Evolutionary conservation across 495 filamentous ascomycete genomes (phyloP).

Genomic region (Penicillium robsamsonii): DNA sequence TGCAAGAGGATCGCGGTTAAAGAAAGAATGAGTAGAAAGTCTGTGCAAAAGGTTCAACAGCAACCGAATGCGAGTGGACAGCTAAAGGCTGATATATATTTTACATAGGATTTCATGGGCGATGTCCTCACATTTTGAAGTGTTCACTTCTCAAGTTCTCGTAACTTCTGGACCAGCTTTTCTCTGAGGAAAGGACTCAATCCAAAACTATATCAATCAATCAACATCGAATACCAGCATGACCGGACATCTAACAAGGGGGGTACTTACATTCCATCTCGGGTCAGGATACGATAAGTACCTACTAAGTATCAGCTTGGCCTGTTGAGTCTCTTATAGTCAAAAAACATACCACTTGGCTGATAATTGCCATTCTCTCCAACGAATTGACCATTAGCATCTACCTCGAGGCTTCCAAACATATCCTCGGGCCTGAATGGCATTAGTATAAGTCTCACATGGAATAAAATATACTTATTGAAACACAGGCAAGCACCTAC

Average conservation of each 20-base stretch:
- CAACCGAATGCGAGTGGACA: not conserved
- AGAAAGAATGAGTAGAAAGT: too few relatives aligned
- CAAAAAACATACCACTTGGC: conserved; percentile 46
- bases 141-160: conserved; percentile 30
- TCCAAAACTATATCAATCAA: conserved; percentile 41
- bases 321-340: not conserved
- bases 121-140: not conserved
- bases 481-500: conserved; percentile 22
- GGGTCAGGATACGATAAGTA: conserved; percentile 56
- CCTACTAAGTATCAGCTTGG: conserved; percentile 29
- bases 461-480: not conserved
- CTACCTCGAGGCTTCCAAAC: conserved; percentile 86
- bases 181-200: conserved; percentile 56
- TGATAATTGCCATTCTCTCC: conserved; percentile 58
- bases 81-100: conserved; percentile 8
- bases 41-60: not conserved
- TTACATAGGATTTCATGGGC: conserved; percentile 13
- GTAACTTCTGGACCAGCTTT: conserved; percentile 52
- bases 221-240: conserved; percentile 17
- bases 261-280: conserved; percentile 58
- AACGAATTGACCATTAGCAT: conserved; percentile 71
- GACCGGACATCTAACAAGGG: not conserved
- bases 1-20: not conserved
- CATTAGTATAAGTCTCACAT: conserved; percentile 14
- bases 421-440: conserved; percentile 73